phyloP scores from a whole-genome alignment of 768 basidiomycete genomes.

The Naganishia friedmannii region DNA sequence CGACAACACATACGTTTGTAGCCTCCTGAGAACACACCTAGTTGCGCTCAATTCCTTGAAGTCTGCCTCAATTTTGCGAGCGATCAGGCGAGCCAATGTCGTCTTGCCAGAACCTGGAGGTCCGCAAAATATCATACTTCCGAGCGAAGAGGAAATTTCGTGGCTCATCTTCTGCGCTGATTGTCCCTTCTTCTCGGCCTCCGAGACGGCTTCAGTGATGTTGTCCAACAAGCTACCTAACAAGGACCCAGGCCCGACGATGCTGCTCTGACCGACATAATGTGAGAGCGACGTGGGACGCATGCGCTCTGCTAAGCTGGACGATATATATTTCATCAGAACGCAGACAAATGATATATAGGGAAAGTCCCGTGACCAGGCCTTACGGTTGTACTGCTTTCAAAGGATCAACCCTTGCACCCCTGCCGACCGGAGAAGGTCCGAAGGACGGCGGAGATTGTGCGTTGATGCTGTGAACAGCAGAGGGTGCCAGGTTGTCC shows the following conservation, averaged over 20 bases:
- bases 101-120: constrained; percentile 53
- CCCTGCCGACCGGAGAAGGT: constrained; percentile 31
- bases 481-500: background rate
- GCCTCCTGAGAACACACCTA: constrained; percentile 35
- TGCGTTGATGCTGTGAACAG: background rate
- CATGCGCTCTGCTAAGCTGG: constrained; percentile 65
- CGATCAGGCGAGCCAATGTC: constrained; percentile 70
- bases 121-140: constrained; percentile 56
- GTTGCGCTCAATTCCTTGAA: constrained; percentile 81
- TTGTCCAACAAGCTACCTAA: constrained; percentile 58
- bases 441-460: background rate
- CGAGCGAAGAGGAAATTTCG: constrained; percentile 48
- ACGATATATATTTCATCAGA: background rate
- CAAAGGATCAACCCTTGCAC: constrained; percentile 41
- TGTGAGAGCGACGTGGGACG: constrained; percentile 65
- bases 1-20: background rate
- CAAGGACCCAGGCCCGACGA: constrained; percentile 62
- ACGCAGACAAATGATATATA: background rate
- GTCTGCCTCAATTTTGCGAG: constrained; percentile 59
- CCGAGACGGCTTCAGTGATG: background rate
- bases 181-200: constrained; percentile 20
- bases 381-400: constrained; percentile 49
- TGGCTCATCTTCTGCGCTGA: constrained; percentile 47
- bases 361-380: background rate
- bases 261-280: constrained; percentile 69